Conservation (phyloP, 768 basidiomycete species). For the Hebeloma cylindrosporum region DNA sequence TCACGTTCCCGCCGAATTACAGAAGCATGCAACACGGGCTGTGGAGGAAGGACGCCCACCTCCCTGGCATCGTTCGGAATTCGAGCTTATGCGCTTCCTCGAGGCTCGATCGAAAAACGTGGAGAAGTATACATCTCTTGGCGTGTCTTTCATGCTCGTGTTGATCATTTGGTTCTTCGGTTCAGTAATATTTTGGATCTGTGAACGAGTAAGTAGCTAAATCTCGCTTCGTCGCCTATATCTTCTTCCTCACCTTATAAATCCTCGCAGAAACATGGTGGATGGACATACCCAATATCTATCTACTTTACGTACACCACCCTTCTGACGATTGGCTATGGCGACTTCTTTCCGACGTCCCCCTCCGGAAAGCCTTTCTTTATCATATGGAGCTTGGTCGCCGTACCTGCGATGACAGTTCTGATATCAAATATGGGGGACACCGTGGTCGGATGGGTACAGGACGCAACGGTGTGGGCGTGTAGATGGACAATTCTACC, state of each 20-base stretch:
- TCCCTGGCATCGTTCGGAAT: conserved; percentile 36
- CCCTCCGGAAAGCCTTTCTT: conserved; percentile 41
- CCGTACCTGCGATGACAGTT: conserved; percentile 41
- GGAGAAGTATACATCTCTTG: conserved; percentile 30
- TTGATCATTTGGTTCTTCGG: conserved; percentile 30
- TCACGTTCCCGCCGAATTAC: conserved; percentile 8
- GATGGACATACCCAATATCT: conserved; percentile 37
- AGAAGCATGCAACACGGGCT: conserved; percentile 11
- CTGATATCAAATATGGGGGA: conserved; percentile 51
- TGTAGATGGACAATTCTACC: conserved; percentile 28
- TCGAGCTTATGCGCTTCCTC: conserved; percentile 39
- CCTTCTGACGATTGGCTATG: conserved; percentile 43
- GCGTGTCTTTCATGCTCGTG: conserved; percentile 22
- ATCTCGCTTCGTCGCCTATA: not conserved
- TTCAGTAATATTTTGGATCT: conserved; percentile 36
- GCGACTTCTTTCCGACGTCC: conserved; percentile 38
- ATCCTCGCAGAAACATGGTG: conserved; percentile 21
- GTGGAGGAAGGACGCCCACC: conserved; percentile 19
- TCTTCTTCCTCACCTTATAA: not conserved
- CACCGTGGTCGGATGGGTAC: conserved; percentile 41
- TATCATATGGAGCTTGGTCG: conserved; percentile 41
- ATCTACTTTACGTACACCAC: conserved; percentile 41
- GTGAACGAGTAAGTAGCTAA: conserved; percentile 28
- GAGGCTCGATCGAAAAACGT: conserved; percentile 23
- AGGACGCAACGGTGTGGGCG: conserved; percentile 32